phyloP scores from a whole-genome alignment of 2,329 filamentous ascomycete species.

The Colletotrichum sp. region DNA sequence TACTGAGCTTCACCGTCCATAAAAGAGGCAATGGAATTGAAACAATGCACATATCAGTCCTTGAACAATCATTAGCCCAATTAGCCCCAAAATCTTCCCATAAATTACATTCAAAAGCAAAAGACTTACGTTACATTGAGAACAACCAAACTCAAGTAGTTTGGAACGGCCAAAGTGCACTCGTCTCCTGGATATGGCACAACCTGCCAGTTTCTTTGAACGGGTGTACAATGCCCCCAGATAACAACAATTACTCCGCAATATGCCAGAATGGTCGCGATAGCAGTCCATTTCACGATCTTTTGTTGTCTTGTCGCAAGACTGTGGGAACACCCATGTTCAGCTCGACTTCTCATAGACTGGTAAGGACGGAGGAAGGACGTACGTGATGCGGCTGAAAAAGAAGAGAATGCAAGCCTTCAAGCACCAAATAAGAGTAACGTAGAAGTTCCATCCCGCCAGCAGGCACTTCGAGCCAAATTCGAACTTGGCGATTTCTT shows the following conservation, averaged over 20 bases:
- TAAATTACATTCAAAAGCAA: background rate
- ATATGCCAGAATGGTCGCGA: constrained; percentile 35
- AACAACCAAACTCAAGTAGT: constrained; percentile 40
- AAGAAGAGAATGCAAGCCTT: constrained; percentile 49
- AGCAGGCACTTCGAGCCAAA: constrained; percentile 39
- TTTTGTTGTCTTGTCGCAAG: constrained; percentile 41
- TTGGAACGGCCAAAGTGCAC: constrained; percentile 39
- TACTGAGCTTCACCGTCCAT: constrained; percentile 41
- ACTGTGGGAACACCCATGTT: constrained; percentile 20
- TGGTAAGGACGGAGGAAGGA: background rate
- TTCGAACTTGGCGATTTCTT: constrained; percentile 30
- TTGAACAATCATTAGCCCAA: constrained; percentile 15
- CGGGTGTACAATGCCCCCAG: constrained; percentile 40
- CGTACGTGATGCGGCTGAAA: constrained; percentile 47
- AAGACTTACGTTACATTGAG: constrained; percentile 38
- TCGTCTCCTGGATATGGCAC: constrained; percentile 43
- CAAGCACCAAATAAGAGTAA: constrained; percentile 46
- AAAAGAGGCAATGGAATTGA: constrained; percentile 45
- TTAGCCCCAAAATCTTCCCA: background rate
- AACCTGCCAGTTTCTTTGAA: constrained; percentile 44
- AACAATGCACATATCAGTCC: constrained; percentile 44
- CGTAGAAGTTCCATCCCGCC: constrained; percentile 45
- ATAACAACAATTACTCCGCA: constrained; percentile 36
- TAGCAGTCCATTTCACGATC: constrained; percentile 38
- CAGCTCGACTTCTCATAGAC: too few relatives aligned